Percentiles rank a stretch among this genome's conserved stretches.
These are phyloP conservation scores for Halocafeteria seosinensis DNA, from an alignment of 108 stramenopile species.

Conservation along the genomic window DNA sequence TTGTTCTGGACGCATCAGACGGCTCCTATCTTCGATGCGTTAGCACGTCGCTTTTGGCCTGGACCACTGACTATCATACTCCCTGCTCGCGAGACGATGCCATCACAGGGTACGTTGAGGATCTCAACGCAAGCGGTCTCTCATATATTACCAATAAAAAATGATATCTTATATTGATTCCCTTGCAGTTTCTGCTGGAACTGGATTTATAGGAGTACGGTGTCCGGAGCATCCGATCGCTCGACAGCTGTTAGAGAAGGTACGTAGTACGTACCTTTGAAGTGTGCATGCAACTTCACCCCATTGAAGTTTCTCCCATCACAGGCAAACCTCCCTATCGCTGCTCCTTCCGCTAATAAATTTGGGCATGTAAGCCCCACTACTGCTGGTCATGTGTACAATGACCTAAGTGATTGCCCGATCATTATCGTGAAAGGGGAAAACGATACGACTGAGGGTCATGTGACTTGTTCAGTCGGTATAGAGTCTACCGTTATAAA, in stretches of 20 bases:
- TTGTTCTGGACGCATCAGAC: no score
- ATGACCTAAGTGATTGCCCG: conserved; percentile 63
- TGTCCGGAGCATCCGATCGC: conserved; percentile 73
- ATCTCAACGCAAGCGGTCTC: no score
- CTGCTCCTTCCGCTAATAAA: conserved; percentile 90
- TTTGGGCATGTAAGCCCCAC: conserved; percentile 94
- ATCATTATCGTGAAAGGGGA: conserved; percentile 36
- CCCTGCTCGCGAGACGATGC: conserved; percentile 45
- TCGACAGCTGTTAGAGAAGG: conserved; percentile 45
- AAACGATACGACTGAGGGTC: neutral
- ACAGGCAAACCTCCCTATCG: conserved; percentile 76
- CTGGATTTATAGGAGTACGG: conserved; percentile 86
- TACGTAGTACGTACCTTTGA: no score
- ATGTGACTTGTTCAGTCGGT: conserved; percentile 26
- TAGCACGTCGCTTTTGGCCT: conserved; percentile 35
- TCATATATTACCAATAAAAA: no score
- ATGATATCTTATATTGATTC: no score
- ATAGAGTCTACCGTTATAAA: conserved; percentile 47
- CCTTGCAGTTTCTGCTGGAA: conserved; percentile 36
- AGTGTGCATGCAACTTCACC: no score
- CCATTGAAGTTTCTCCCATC: no score
- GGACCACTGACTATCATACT: conserved; percentile 78
- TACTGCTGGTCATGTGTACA: conserved; percentile 67
- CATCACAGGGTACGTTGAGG: no score
- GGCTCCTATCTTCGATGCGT: neutral